A percentile compares a stretch with the other conserved stretches of the same genome.
Evolutionary conservation across 345 rosid species (phyloP).

Genomic region (Gynandropsis gynandra): DNA sequence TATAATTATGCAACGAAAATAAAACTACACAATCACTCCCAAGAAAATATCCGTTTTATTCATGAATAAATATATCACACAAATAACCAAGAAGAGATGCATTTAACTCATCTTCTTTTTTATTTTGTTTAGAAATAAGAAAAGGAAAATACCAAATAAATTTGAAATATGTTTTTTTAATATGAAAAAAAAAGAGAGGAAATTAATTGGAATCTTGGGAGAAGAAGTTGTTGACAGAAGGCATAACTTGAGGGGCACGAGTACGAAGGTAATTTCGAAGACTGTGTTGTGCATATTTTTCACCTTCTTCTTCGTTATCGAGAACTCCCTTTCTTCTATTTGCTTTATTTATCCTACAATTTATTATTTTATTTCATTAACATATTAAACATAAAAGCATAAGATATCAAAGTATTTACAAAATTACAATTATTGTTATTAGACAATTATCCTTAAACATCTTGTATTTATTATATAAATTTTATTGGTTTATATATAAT

Average conservation of each 20-base stretch:
- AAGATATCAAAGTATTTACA: too few species aligned
- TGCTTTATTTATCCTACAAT: slow-evolving; percentile 45
- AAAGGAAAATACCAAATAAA: too few species aligned
- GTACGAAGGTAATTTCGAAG: slow-evolving; percentile 61
- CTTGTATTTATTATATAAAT: background rate
- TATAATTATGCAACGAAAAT: too few species aligned
- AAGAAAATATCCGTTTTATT: too few species aligned
- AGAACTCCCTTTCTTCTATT: slow-evolving; percentile 40
- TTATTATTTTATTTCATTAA: background rate
- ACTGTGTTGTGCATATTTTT: slow-evolving; percentile 53
- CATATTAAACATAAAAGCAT: background rate
- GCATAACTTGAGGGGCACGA: slow-evolving; percentile 70
- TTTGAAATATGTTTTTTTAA: background rate
- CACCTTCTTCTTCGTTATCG: slow-evolving; percentile 67
- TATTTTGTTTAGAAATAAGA: too few species aligned
- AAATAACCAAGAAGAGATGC: too few species aligned
- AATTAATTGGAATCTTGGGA: slow-evolving; percentile 26
- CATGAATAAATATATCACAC: too few species aligned
- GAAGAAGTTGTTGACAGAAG: slow-evolving; percentile 67
- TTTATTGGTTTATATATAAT: background rate
- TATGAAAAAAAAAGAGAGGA: background rate
- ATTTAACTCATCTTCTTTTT: too few species aligned
- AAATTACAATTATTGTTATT: background rate
- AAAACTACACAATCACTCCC: too few species aligned
- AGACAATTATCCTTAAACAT: background rate